Base-by-base conservation (phyloP, 164 flowering plant genomes). In the Euptelea pleiosperma region DNA sequence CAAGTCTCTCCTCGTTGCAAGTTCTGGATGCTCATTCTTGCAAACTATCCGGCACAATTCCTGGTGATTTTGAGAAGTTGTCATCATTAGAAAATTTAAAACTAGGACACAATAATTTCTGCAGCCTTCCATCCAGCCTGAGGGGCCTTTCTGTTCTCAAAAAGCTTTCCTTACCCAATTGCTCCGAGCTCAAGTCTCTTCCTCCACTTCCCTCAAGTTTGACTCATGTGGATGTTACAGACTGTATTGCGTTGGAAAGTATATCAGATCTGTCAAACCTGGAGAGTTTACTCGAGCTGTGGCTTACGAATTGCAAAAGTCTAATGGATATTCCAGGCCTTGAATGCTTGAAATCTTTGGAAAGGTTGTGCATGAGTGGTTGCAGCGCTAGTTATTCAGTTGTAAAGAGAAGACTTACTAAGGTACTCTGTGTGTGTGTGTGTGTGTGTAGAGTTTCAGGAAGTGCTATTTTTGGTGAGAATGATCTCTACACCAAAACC, bases 151-250 rank as follows among this genome's bases (percentile, higher is more conserved):
- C 60, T 2, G 1, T 51, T 42, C 74, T 78, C 12, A 71, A 57
- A 57, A 36, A 58, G 35, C 73, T 78, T 5, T 1, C 25, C 0
- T 57, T 78, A 31, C 12, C 63, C 12, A 46, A 71, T 30, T 78
- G 79, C 36, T 26, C 46, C 21, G 45, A 73, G 58, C 76, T 78
- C 5, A 63, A 45, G 52, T 57, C 57, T 52, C 72, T 78, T 24
- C 82, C 82, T 41, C 73, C 63, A 3, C 75, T 78, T 50, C 82
- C 82, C 22, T 71, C 77, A 28, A 73, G 70, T 41, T 70, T 78
- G 62, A 12, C 9, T 3, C 36, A 62, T 33, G 6, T 72, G 31
- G 45, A 66, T 56, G 60, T 43, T 34, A 54, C 66, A 12, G 47
- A 65, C 39, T 78, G 79, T 39, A 19, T 25, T 35, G 56, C 74